Conservation (phyloP, 1,284 basidiomycete species). For the Fistulinella cinereoalba region DNA sequence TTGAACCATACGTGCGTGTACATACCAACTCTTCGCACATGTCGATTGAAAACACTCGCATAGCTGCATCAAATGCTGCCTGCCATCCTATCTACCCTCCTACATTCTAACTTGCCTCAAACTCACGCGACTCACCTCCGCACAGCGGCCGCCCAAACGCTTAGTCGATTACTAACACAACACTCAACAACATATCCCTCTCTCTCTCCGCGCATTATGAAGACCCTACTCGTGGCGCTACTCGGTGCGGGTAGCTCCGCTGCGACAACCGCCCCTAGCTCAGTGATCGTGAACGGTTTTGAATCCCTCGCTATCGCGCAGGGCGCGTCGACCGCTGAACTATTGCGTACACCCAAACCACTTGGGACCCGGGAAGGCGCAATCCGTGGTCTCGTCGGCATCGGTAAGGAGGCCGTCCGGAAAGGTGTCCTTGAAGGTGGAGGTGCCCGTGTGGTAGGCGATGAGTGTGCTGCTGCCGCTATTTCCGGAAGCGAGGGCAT, state of each 20-base stretch:
- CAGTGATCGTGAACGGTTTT: conserved; percentile 27
- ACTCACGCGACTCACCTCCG: conserved; percentile 63
- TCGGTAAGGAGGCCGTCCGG: conserved; percentile 80
- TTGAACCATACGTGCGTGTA: conserved; percentile 89
- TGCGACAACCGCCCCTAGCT: conserved; percentile 8
- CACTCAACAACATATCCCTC: conserved; percentile 85
- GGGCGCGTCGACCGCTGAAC: conserved; percentile 15
- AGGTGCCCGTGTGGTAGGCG: conserved; percentile 68
- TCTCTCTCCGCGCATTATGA: conserved; percentile 85
- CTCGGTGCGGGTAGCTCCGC: conserved; percentile 36
- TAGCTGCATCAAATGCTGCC: conserved; percentile 96
- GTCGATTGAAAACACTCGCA: not conserved
- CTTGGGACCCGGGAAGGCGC: conserved; percentile 82
- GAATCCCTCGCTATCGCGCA: conserved; percentile 25
- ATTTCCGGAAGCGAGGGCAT: conserved; percentile 40
- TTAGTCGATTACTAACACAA: conserved; percentile 74
- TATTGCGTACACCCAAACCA: conserved; percentile 56
- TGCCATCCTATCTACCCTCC: conserved; percentile 84
- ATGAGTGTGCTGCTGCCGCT: conserved; percentile 46
- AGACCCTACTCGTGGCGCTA: conserved; percentile 87
- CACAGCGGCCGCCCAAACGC: conserved; percentile 74
- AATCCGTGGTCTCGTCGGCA: conserved; percentile 76
- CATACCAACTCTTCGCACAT: not conserved
- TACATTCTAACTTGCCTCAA: conserved; percentile 78
- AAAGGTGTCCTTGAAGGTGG: conserved; percentile 77